Evolutionary conservation across 2,329 filamentous ascomycete genomes (phyloP).

Genomic region (Colletotrichum sp.): DNA sequence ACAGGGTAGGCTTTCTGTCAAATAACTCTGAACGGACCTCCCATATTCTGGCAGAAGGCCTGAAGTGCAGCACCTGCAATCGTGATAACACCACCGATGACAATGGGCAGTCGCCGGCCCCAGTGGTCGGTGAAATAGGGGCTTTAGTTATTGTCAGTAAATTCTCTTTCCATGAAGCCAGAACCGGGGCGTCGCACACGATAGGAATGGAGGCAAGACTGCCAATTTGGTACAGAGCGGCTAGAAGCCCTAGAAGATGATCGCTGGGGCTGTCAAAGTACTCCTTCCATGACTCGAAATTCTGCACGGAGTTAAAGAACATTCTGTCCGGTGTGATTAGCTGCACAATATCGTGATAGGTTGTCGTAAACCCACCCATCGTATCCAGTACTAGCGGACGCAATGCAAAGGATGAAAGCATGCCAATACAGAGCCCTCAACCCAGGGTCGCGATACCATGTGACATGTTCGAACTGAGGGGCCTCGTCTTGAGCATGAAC

Average conservation of each 20-base stretch:
- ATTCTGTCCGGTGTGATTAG: constrained; percentile 32
- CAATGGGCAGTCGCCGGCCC: constrained; percentile 58
- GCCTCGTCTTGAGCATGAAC: constrained; percentile 47
- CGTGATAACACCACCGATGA: constrained; percentile 60
- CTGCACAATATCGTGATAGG: not conserved
- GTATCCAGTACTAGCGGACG: constrained; percentile 61
- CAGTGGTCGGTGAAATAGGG: constrained; percentile 58
- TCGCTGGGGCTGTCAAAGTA: constrained; percentile 53
- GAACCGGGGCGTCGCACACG: constrained; percentile 39
- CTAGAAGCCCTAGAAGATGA: constrained; percentile 55
- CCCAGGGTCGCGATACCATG: constrained; percentile 59
- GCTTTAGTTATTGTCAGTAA: constrained; percentile 23
- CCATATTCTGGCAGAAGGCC: constrained; percentile 50
- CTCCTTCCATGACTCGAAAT: constrained; percentile 47
- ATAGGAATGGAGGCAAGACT: constrained; percentile 62
- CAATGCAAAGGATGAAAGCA: constrained; percentile 54
- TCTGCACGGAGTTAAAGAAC: constrained; percentile 49
- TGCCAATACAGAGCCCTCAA: constrained; percentile 61
- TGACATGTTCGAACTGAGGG: constrained; percentile 52
- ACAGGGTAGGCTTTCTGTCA: no score
- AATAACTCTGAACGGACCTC: constrained; percentile 25
- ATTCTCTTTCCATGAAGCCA: not conserved
- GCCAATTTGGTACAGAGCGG: constrained; percentile 64
- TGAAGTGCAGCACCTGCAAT: constrained; percentile 61
- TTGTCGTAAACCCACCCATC: constrained; percentile 48